phyloP scores from a whole-genome alignment of 176 grass and related monocot species.

The Saccharum spontaneum region DNA sequence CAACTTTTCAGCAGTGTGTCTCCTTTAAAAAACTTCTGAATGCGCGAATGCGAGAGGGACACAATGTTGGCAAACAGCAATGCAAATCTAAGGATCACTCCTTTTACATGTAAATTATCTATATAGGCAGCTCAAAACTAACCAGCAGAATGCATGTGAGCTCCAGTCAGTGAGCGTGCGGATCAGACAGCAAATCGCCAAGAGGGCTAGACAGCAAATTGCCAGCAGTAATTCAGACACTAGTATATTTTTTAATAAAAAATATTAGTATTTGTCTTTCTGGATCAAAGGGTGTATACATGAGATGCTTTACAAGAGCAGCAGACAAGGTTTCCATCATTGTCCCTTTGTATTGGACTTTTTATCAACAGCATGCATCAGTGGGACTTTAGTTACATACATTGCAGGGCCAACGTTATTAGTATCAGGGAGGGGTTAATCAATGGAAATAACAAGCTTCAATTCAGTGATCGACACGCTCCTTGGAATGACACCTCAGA shows the following conservation, averaged over 20 bases:
- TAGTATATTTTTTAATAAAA: neutral
- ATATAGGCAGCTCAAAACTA: neutral
- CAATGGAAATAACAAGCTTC: constrained; percentile 9
- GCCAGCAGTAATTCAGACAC: neutral
- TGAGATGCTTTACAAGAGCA: constrained; percentile 5
- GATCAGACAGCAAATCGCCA: constrained; percentile 1
- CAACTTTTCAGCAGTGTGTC: neutral
- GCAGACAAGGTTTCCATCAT: neutral
- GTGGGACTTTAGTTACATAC: constrained; percentile 22
- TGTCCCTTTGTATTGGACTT: neutral
- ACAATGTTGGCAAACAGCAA: constrained; percentile 19
- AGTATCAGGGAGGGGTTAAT: neutral
- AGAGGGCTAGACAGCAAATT: neutral
- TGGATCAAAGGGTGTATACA: neutral
- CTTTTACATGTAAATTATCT: neutral
- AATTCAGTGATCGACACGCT: neutral
- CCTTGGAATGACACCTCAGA: neutral
- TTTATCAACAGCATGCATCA: constrained; percentile 16
- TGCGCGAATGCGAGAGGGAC: neutral
- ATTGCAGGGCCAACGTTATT: constrained; percentile 28
- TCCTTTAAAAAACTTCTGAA: neutral
- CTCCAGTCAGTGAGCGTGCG: neutral
- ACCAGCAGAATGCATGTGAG: constrained; percentile 15
- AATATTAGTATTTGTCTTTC: neutral
- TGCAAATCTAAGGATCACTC: constrained; percentile 35